Evolutionary conservation across 1,284 basidiomycete genomes (phyloP).

Genomic region (Hymenochaete sp.): DNA sequence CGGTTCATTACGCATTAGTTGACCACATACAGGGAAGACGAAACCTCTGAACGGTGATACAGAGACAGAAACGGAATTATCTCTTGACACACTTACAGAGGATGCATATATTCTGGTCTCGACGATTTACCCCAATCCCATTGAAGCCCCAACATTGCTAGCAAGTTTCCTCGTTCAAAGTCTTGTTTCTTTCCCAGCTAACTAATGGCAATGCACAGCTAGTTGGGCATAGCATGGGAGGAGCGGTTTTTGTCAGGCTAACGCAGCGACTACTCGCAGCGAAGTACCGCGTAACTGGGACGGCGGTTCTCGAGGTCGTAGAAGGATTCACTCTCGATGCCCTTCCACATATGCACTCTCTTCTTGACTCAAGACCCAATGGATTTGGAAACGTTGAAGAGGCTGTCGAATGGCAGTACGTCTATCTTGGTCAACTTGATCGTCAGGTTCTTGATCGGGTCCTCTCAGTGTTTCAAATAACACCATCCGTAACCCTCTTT

Average conservation of each 20-base stretch:
- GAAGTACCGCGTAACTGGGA: slow-evolving; percentile 70
- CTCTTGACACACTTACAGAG: slow-evolving; percentile 56
- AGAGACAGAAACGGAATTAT: slow-evolving; percentile 56
- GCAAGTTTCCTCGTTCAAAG: slow-evolving; percentile 35
- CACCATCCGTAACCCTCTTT: slow-evolving; percentile 70
- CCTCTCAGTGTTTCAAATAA: slow-evolving; percentile 55
- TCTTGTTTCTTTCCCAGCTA: background rate
- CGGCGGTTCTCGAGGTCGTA: slow-evolving; percentile 90
- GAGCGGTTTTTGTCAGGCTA: slow-evolving; percentile 73
- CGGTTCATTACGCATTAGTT: background rate
- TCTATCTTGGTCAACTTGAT: slow-evolving; percentile 20
- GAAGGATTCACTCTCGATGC: slow-evolving; percentile 96
- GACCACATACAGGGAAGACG: slow-evolving; percentile 51
- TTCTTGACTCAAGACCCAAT: slow-evolving; percentile 79
- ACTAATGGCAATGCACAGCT: slow-evolving; percentile 39
- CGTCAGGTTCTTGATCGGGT: slow-evolving; percentile 11
- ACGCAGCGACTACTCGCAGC: slow-evolving; percentile 57
- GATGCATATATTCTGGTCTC: slow-evolving; percentile 67
- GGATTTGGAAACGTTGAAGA: slow-evolving; percentile 78
- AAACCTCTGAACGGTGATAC: slow-evolving; percentile 29
- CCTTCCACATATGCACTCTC: slow-evolving; percentile 81
- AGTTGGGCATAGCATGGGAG: slow-evolving; percentile 88
- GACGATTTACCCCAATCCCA: slow-evolving; percentile 59
- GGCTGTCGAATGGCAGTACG: slow-evolving; percentile 94
- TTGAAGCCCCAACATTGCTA: slow-evolving; percentile 59